Conservation (phyloP, 768 basidiomycete genomes). For the Obba rivulosa region DNA sequence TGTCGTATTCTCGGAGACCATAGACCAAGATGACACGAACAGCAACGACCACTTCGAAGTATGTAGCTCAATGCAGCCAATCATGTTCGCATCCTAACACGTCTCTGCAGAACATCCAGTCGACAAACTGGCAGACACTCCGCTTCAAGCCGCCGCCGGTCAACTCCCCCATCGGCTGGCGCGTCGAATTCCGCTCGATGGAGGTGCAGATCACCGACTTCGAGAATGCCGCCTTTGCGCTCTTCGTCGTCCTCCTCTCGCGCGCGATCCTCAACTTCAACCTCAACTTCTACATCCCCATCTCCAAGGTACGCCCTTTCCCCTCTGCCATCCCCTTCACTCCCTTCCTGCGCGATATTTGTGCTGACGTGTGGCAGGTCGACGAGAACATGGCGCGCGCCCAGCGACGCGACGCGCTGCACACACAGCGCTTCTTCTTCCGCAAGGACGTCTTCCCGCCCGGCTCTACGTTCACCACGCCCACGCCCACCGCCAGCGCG, state of each 20-base stretch:
- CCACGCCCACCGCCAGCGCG: slow-evolving; percentile 26
- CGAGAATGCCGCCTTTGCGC: slow-evolving; percentile 95
- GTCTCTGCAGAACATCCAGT: slow-evolving; percentile 81
- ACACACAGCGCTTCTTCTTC: slow-evolving; percentile 80
- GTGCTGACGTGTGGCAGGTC: slow-evolving; percentile 60
- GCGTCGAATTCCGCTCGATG: slow-evolving; percentile 98
- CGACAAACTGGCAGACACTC: slow-evolving; percentile 99
- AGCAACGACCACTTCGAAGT: slow-evolving; percentile 98
- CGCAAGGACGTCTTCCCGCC: slow-evolving; percentile 76
- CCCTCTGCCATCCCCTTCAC: background rate
- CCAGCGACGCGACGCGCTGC: slow-evolving; percentile 75
- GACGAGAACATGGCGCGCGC: slow-evolving; percentile 95
- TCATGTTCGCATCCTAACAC: background rate
- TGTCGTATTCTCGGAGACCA: slow-evolving; percentile 90
- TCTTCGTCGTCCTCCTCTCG: slow-evolving; percentile 92
- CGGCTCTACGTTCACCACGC: slow-evolving; percentile 6
- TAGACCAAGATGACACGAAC: slow-evolving; percentile 82
- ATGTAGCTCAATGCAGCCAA: slow-evolving; percentile 7
- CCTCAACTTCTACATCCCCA: slow-evolving; percentile 94
- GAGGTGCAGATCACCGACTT: slow-evolving; percentile 99
- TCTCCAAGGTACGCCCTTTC: slow-evolving; percentile 71
- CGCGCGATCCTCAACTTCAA: slow-evolving; percentile 89
- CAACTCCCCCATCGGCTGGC: slow-evolving; percentile 91
- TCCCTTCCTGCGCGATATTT: background rate
- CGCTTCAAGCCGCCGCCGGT: slow-evolving; percentile 98